A percentile compares a stretch with the other conserved stretches of the same genome.
Evolutionary conservation across 306 rosid species (phyloP).

Genomic region (Rosa multiflora): DNA sequence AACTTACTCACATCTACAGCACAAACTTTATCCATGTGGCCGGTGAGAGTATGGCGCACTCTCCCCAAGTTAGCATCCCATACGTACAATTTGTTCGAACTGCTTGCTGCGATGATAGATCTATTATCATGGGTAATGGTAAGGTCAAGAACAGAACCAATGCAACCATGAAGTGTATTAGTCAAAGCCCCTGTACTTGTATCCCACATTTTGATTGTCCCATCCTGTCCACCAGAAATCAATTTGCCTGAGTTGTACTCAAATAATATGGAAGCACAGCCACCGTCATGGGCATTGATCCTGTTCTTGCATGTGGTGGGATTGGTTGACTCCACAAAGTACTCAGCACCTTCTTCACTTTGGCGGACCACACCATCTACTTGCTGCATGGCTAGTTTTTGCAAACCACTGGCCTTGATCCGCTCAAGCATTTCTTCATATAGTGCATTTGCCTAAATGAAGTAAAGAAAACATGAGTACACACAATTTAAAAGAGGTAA

Average conservation of each 20-base stretch:
- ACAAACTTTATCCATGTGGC: conserved; percentile 94
- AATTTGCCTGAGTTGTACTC: conserved; percentile 71
- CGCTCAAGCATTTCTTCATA: conserved; percentile 81
- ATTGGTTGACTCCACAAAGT: conserved; percentile 64
- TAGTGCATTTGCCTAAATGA: conserved; percentile 74
- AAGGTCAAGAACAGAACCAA: conserved; percentile 93
- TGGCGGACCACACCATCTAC: conserved; percentile 99
- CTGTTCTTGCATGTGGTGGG: conserved; percentile 75
- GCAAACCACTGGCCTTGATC: conserved; percentile 81
- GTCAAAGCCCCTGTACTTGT: conserved; percentile 63
- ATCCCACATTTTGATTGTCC: conserved; percentile 89
- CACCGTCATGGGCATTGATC: conserved; percentile 87
- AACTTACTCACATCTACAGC: conserved; percentile 89
- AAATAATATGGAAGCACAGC: conserved; percentile 81
- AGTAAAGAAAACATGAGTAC: conserved; percentile 19
- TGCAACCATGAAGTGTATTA: conserved; percentile 73
- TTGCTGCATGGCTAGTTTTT: conserved; percentile 87
- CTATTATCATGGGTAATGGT: conserved; percentile 78
- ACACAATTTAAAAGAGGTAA: not conserved
- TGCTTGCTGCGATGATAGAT: conserved; percentile 94
- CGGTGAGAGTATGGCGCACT: conserved; percentile 84
- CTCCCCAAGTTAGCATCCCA: conserved; percentile 88
- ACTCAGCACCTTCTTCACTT: conserved; percentile 94
- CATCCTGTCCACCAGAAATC: conserved; percentile 94
- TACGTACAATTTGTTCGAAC: conserved; percentile 85